A percentile compares a stretch with the other conserved stretches of the same genome.
Evolutionary conservation across 352 stramenopile species (phyloP).

Genomic region (Blastocystis sp.): DNA sequence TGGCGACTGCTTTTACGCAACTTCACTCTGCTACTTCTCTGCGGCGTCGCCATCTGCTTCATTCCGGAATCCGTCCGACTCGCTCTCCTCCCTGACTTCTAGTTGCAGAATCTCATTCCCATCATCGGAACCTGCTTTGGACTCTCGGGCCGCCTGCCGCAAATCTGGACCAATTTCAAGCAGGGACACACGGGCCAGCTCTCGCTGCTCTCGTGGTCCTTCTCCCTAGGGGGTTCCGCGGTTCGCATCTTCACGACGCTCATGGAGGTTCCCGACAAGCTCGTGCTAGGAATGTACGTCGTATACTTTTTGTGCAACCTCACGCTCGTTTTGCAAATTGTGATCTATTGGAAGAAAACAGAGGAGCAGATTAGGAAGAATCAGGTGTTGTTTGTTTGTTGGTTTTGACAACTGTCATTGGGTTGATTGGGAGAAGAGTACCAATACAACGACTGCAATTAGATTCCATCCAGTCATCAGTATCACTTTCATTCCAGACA

Average conservation of each 20-base stretch:
- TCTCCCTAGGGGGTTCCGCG: constrained; percentile 71
- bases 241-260: constrained; percentile 74
- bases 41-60: constrained; percentile 63
- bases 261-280: constrained; percentile 61
- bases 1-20: constrained; percentile 2
- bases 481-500: neutral
- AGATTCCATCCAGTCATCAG: too few relatives aligned
- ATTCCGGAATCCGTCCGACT: neutral
- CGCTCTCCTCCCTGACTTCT: neutral
- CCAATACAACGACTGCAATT: too few relatives aligned
- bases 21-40: constrained; percentile 60
- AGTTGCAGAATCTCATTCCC: constrained; percentile 35
- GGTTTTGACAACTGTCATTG: too few relatives aligned
- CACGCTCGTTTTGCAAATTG: constrained; percentile 45
- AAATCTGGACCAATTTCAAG: constrained; percentile 69
- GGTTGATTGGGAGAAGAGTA: too few relatives aligned
- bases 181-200: constrained; percentile 75
- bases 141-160: constrained; percentile 25
- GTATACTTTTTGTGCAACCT: constrained; percentile 16
- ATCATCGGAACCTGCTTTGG: constrained; percentile 35
- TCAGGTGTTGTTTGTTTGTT: too few relatives aligned
- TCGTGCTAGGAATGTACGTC: constrained; percentile 30
- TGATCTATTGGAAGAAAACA: constrained; percentile 52
- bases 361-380: neutral
- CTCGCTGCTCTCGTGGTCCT: constrained; percentile 70